phyloP scores from a whole-genome alignment of 1,284 basidiomycete genomes.

The Ustanciosporium gigantosporum region DNA sequence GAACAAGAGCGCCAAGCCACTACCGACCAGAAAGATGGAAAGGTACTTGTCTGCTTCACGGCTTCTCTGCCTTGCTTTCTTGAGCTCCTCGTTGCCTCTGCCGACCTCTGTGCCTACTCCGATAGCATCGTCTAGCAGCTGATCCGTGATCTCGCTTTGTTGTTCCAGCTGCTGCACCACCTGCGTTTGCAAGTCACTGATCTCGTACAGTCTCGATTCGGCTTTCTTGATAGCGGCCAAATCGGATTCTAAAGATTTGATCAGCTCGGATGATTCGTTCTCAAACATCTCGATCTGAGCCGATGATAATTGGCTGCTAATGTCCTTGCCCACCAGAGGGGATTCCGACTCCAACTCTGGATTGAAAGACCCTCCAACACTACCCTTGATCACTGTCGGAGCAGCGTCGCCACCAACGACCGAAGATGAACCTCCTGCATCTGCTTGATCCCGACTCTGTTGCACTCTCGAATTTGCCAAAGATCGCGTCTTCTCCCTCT shows the following conservation, averaged over 20 bases:
- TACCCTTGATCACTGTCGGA: conserved; percentile 29
- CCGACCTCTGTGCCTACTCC: conserved; percentile 79
- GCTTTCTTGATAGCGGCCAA: conserved; percentile 84
- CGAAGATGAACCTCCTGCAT: background rate
- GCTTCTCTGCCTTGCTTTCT: conserved; percentile 77
- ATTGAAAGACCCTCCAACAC: conserved; percentile 36
- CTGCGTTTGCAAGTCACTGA: conserved; percentile 84
- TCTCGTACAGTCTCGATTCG: conserved; percentile 82
- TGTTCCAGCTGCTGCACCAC: conserved; percentile 79
- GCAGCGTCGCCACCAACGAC: conserved; percentile 4
- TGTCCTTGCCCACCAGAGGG: conserved; percentile 28
- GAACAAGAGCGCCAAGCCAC: conserved; percentile 81
- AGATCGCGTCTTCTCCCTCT: conserved; percentile 38
- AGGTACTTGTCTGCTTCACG: conserved; percentile 81
- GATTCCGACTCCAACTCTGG: conserved; percentile 24
- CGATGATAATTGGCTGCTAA: conserved; percentile 55
- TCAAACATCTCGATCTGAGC: conserved; percentile 90
- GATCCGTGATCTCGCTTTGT: conserved; percentile 86
- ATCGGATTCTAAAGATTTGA: conserved; percentile 78
- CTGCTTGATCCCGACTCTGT: conserved; percentile 4
- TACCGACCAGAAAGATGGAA: conserved; percentile 80
- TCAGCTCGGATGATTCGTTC: conserved; percentile 79
- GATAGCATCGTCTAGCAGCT: conserved; percentile 85
- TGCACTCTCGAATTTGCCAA: conserved; percentile 26
- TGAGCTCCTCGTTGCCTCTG: conserved; percentile 81